These are phyloP conservation scores for Vigna radiata DNA, from an alignment of 306 rosid species.

Conservation along the genomic window DNA sequence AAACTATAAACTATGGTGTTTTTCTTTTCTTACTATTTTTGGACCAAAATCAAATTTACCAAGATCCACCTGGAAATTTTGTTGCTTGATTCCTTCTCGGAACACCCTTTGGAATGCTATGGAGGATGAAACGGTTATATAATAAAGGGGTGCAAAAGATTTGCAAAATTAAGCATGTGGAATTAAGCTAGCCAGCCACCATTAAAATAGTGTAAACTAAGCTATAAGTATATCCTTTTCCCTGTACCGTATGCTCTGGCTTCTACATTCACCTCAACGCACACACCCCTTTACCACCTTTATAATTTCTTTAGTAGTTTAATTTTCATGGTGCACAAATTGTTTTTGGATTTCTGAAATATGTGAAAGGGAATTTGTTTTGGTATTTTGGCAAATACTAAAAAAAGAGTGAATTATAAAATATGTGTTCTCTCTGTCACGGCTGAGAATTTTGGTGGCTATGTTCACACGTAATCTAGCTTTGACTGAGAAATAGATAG, in stretches of 20 bases:
- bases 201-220: constrained; percentile 35
- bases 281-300: constrained; percentile 25
- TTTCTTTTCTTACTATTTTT: not conserved
- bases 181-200: constrained; percentile 17
- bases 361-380: not conserved
- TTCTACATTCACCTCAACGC: constrained; percentile 27
- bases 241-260: not conserved
- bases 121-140: constrained; percentile 40
- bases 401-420: not conserved
- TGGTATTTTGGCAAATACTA: constrained; percentile 2
- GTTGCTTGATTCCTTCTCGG: not conserved
- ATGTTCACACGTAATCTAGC: constrained; percentile 42
- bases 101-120: constrained; percentile 39
- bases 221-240: not conserved
- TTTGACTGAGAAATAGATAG: constrained; percentile 35
- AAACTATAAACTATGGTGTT: not conserved
- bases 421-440: constrained; percentile 25
- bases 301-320: not conserved
- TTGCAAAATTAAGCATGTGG: constrained; percentile 36
- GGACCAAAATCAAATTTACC: not conserved
- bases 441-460: constrained; percentile 11
- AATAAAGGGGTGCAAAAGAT: constrained; percentile 16
- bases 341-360: constrained; percentile 31
- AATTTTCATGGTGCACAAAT: constrained; percentile 15
- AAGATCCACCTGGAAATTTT: constrained; percentile 11